Percentiles rank a stretch among this genome's conserved stretches.
phyloP scores from a whole-genome alignment of 2,329 filamentous ascomycete species.

The Ceratocystis alfenasii region DNA sequence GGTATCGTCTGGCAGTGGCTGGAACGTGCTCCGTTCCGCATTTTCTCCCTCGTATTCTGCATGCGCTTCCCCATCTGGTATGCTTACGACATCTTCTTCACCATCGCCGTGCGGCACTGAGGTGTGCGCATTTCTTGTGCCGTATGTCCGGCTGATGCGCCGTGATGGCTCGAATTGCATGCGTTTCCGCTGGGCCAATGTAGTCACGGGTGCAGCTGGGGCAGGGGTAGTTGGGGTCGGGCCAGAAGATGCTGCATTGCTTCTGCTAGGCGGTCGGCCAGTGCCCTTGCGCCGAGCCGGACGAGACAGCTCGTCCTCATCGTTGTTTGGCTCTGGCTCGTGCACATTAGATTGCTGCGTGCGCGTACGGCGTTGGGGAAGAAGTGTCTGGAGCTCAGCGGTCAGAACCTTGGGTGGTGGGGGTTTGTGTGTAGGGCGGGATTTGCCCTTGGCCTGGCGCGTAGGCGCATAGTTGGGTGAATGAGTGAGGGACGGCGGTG shows the following conservation, averaged over 20 bases:
- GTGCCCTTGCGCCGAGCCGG: conserved; percentile 26
- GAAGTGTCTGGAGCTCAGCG: conserved; percentile 41
- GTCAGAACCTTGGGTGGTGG: conserved; percentile 40
- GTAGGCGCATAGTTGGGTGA: conserved; percentile 44
- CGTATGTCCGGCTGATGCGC: conserved; percentile 24
- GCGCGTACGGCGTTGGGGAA: conserved; percentile 40
- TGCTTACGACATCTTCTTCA: conserved; percentile 23
- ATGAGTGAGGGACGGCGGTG: conserved; percentile 54
- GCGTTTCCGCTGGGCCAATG: conserved; percentile 21
- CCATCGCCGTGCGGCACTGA: conserved; percentile 16
- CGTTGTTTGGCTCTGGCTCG: conserved; percentile 32
- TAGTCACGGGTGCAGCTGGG: conserved; percentile 25
- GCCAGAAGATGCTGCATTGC: conserved; percentile 21
- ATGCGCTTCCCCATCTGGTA: not conserved
- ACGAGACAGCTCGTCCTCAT: conserved; percentile 47
- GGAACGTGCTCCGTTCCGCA: conserved; percentile 32
- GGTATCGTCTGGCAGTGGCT: conserved; percentile 37
- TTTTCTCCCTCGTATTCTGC: conserved; percentile 28
- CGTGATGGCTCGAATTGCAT: conserved; percentile 26
- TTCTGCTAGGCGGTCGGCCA: conserved; percentile 30
- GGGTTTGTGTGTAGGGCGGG: conserved; percentile 31
- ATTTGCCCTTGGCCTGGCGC: conserved; percentile 25
- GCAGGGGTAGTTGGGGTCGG: conserved; percentile 23
- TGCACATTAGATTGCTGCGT: conserved; percentile 29
- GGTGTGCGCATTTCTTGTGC: conserved; percentile 20